Evolutionary conservation across 352 stramenopile genomes (phyloP), one percentile per base, ranked within the genome.

Genomic region (Pythium plurisporium): DNA sequence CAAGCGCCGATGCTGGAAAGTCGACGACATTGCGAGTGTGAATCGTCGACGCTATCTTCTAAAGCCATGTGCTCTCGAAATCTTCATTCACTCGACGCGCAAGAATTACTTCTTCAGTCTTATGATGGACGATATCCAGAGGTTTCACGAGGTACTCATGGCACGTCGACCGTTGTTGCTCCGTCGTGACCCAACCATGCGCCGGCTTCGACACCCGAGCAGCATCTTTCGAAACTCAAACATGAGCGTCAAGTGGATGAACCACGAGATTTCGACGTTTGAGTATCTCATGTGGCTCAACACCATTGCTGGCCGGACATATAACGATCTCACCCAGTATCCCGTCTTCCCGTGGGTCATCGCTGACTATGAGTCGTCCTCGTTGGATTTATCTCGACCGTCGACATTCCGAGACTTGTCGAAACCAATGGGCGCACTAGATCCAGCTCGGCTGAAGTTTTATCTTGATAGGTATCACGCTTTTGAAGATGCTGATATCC

Each of bases 391-490:
- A 23, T 65, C 73, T 29, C 62, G 77, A 34, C 81, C 71, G 3
- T 74, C 84, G 9, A 85, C 91, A 9, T 99, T 96, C 68, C 87
- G 98, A 44, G 96, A 99, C 73, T 68, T 99, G 17, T 86, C 74
- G 8, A 99, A 99, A 58, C 97, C 98, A 20, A 92, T 99, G 33
- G 98, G 98, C n/a, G n/a, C n/a, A n/a, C n/a, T n/a, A n/a, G n/a
- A n/a, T n/a, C n/a, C n/a, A n/a, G n/a, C n/a, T n/a, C n/a, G n/a
- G n/a, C n/a, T n/a, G n/a, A n/a, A n/a, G n/a, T n/a, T n/a, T n/a
- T n/a, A n/a, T n/a, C n/a, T n/a, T n/a, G n/a, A n/a, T n/a, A n/a
- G n/a, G n/a, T n/a, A n/a, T n/a, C n/a, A n/a, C n/a, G n/a, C n/a
- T n/a, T n/a, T n/a, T n/a, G n/a, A n/a, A n/a, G n/a, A n/a, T n/a